These are phyloP conservation scores for Aphanomyces stellatus DNA, from an alignment of 352 stramenopile species.

Conservation along the genomic window DNA sequence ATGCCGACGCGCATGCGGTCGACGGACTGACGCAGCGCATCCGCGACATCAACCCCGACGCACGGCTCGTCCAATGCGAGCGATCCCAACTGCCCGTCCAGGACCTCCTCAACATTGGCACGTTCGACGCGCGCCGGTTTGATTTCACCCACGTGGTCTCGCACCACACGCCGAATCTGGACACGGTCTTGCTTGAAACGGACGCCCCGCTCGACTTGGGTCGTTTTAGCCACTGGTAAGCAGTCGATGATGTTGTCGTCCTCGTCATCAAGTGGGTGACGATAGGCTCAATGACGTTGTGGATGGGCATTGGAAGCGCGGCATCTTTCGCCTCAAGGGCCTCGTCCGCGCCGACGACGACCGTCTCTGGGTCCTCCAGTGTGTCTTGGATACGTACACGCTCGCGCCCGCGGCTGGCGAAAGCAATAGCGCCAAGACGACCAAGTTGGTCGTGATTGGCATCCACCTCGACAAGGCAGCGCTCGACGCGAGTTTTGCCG, in stretches of 20 bases:
- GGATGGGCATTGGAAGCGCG: slow-evolving; percentile 38
- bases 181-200: slow-evolving; percentile 47
- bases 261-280: neutral
- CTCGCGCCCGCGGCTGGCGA: slow-evolving; percentile 45
- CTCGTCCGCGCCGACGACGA: slow-evolving; percentile 38
- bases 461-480: slow-evolving; percentile 35
- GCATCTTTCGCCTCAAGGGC: slow-evolving; percentile 60
- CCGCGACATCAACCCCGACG: slow-evolving; percentile 41
- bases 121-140: slow-evolving; percentile 63
- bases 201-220: slow-evolving; percentile 37
- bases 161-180: slow-evolving; percentile 45
- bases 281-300: slow-evolving; percentile 41
- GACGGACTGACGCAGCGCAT: slow-evolving; percentile 29
- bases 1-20: slow-evolving; percentile 22
- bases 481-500: slow-evolving; percentile 37
- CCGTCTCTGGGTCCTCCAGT: slow-evolving; percentile 50
- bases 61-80: slow-evolving; percentile 32
- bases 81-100: slow-evolving; percentile 42
- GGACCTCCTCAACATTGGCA: slow-evolving; percentile 56
- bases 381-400: slow-evolving; percentile 67
- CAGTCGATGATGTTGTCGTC: neutral
- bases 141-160: slow-evolving; percentile 15
- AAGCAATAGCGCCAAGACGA: slow-evolving; percentile 23
- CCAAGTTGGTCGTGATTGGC: slow-evolving; percentile 49
- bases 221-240: slow-evolving; percentile 46